Evolutionary conservation across 2,329 filamentous ascomycete species (phyloP), one percentile per base, ranked within the genome.

Genomic region (Huntiella bhutanensis): DNA sequence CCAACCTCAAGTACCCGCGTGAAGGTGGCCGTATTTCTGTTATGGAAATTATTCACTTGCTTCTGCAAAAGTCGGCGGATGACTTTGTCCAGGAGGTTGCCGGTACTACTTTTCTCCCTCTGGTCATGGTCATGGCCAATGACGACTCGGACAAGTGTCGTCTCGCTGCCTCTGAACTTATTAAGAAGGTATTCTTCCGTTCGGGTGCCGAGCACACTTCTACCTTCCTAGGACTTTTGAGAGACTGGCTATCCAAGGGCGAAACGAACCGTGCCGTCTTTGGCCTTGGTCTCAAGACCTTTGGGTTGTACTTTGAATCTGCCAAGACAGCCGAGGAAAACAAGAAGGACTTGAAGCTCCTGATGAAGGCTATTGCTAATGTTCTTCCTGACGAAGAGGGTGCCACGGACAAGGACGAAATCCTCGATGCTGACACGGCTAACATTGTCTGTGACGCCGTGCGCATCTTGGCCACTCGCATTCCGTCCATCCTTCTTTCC

Each of bases 1-100:
- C 83, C 55, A 98, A 98, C 56, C 67, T 98, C 52, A 80, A 88
- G 50, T 98, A 95, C 59, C 77, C 88, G 38, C 77, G 92, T 55
- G 78, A 86, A 54, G 82, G 91, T 50, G 91, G 91, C 22, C 75
- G 92, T 34, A 70, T 94, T 51, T 95, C 87, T 1, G 84, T 95
- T 22, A 84, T 98, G 75, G 91, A 98, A 62, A 77, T 88, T 3
- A 70, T 95, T 40, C 80, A 94, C 57, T 69, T 87, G 38, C 67
- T 98, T n/a, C 67, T 96, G 16, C 77, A 75, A 52, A 96, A 95
- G 62, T 79, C 87, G 4, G 80, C 81, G 0, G 75, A 85, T 35
- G 81, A 86, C 19, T 75, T 87, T 40, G 75, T 87, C 5, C 84
- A 92, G 58, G 82, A 94, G 53, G 73, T 94, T 33, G 71, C 84